Conservation (phyloP, 2,329 filamentous ascomycete species). For the Fusarium goolgardi region DNA sequence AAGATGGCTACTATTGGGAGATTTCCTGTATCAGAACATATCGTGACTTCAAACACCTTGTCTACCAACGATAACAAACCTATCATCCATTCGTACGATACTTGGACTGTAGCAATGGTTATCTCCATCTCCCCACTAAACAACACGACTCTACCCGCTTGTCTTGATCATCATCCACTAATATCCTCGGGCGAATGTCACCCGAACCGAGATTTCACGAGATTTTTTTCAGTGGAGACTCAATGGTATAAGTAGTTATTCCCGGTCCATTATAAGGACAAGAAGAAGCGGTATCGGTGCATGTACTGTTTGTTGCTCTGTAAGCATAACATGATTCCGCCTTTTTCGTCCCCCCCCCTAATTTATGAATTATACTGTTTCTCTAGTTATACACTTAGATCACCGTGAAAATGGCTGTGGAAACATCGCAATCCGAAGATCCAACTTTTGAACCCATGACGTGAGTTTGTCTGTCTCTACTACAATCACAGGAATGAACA, state of each 20-base stretch:
- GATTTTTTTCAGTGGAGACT: background rate
- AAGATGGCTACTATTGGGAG: background rate
- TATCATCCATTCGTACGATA: background rate
- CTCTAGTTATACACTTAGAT: background rate
- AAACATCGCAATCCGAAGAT: background rate
- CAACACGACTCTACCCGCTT: background rate
- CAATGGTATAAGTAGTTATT: background rate
- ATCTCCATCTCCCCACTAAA: background rate
- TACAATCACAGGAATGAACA: accelerated
- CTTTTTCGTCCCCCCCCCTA: background rate
- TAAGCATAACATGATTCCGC: background rate
- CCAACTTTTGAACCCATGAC: background rate
- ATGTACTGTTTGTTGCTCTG: background rate
- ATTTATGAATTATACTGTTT: background rate
- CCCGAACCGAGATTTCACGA: conserved; percentile 7
- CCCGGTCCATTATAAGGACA: background rate
- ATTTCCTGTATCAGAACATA: background rate
- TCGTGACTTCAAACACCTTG: background rate
- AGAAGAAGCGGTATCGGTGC: conserved; percentile 3
- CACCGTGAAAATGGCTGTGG: conserved; percentile 3
- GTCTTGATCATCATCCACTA: background rate
- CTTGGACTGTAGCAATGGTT: background rate
- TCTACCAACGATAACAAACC: background rate
- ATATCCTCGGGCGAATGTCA: background rate
- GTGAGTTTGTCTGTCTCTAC: background rate